phyloP scores from a whole-genome alignment of 495 filamentous ascomycete genomes.

The Aspergillus egyptiacus region DNA sequence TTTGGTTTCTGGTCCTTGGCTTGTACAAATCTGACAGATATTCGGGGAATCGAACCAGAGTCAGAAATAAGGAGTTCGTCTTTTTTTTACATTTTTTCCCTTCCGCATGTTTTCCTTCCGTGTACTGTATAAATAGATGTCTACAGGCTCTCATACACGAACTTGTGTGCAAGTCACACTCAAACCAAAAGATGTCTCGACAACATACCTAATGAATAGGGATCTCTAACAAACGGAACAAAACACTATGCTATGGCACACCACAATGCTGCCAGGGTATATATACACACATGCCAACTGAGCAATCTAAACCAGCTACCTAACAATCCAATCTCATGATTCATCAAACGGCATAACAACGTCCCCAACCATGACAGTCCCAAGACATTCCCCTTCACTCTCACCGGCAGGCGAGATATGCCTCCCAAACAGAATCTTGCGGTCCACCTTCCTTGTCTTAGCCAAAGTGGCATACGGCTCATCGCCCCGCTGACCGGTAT shows the following conservation, averaged over 20 bases:
- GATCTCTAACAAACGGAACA: background rate
- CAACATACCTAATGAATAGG: background rate
- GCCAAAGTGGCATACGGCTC: slow-evolving; percentile 86
- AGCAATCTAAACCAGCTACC: background rate
- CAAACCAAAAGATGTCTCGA: background rate
- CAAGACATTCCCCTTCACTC: slow-evolving; percentile 14
- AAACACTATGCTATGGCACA: background rate
- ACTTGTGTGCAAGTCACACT: slow-evolving; percentile 1
- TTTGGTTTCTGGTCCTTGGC: slow-evolving; percentile 19
- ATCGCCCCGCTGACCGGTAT: slow-evolving; percentile 66
- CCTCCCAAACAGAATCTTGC: slow-evolving; percentile 80
- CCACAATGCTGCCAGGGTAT: background rate
- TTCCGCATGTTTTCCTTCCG: background rate
- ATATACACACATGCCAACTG: background rate
- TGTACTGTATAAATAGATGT: slow-evolving; percentile 20
- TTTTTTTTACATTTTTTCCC: no score
- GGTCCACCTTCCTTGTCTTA: slow-evolving; percentile 74
- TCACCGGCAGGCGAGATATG: slow-evolving; percentile 49
- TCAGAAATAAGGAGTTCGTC: no score
- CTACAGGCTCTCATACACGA: background rate
- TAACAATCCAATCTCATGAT: background rate
- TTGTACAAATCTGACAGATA: slow-evolving; percentile 4
- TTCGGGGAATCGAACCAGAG: no score
- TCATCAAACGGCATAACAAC: slow-evolving; percentile 25
- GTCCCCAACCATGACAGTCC: slow-evolving; percentile 42